phyloP scores from a whole-genome alignment of 441 rosid genomes.

The Syzygium syzygioides region DNA sequence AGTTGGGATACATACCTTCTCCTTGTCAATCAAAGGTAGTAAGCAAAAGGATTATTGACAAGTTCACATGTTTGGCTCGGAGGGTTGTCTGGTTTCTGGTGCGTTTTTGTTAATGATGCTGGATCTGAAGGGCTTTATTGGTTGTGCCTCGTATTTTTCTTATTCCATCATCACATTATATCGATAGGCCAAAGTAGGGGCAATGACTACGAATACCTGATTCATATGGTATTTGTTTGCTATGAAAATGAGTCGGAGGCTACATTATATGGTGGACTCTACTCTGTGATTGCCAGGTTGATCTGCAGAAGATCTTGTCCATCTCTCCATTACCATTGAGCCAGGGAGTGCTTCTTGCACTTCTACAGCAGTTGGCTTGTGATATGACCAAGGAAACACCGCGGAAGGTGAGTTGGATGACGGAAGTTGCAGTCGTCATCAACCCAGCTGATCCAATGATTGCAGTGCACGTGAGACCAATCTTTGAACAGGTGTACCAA shows the following conservation, averaged over 20 bases:
- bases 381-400: slow-evolving; percentile 50
- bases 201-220: background rate
- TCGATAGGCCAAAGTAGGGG: background rate
- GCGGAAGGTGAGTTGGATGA: slow-evolving; percentile 62
- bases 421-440: slow-evolving; percentile 59
- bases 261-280: background rate
- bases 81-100: background rate
- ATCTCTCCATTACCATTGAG: slow-evolving; percentile 45
- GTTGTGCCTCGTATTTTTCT: background rate
- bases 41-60: background rate
- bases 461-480: slow-evolving; percentile 51
- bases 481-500: slow-evolving; percentile 67
- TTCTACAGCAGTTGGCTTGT: slow-evolving; percentile 70
- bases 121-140: background rate
- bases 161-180: background rate
- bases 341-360: slow-evolving; percentile 73
- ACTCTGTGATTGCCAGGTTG: slow-evolving; percentile 33
- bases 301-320: slow-evolving; percentile 45
- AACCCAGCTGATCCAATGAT: slow-evolving; percentile 58
- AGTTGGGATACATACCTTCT: background rate
- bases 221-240: background rate
- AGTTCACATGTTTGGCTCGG: background rate
- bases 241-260: background rate
- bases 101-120: background rate
- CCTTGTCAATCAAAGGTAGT: background rate